These are phyloP conservation scores for Thuja plicata DNA, from an alignment of 83 land plant species.

Conservation along the genomic window DNA sequence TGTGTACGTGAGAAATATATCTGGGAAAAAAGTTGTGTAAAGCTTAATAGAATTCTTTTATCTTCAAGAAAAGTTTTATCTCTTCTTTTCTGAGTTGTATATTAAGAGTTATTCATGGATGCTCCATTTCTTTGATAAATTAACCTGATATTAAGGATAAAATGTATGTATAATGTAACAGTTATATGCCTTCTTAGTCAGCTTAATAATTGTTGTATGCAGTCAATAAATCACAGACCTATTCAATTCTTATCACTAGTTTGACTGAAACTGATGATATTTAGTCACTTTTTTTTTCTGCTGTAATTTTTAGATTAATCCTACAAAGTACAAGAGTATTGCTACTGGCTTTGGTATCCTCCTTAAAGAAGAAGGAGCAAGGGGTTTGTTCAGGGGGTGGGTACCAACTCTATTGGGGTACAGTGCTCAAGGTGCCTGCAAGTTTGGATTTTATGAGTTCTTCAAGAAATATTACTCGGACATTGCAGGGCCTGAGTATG, in stretches of 20 bases:
- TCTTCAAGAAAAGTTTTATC: neutral
- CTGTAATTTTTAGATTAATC: slow-evolving; percentile 31
- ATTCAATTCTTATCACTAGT: neutral
- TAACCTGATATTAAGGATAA: neutral
- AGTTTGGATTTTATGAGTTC: slow-evolving; percentile 62
- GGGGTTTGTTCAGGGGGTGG: slow-evolving; percentile 51
- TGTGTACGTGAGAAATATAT: neutral
- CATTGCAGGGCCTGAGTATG: slow-evolving; percentile 46
- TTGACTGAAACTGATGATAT: neutral
- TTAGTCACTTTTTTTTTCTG: neutral
- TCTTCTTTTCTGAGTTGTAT: neutral
- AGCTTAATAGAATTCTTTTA: neutral
- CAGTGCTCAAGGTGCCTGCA: slow-evolving; percentile 62
- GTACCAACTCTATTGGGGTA: slow-evolving; percentile 60
- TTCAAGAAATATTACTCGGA: slow-evolving; percentile 67
- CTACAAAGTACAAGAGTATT: slow-evolving; percentile 58
- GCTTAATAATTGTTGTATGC: neutral
- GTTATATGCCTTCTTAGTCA: neutral
- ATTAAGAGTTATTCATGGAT: neutral
- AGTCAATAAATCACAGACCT: neutral
- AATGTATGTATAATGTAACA: neutral
- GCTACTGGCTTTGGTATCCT: slow-evolving; percentile 40
- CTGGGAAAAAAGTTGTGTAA: neutral
- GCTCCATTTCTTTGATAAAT: neutral
- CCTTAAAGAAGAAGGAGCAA: slow-evolving; percentile 46